Conservation (phyloP, 1,284 basidiomycete genomes). For the Earliella scabrosa region DNA sequence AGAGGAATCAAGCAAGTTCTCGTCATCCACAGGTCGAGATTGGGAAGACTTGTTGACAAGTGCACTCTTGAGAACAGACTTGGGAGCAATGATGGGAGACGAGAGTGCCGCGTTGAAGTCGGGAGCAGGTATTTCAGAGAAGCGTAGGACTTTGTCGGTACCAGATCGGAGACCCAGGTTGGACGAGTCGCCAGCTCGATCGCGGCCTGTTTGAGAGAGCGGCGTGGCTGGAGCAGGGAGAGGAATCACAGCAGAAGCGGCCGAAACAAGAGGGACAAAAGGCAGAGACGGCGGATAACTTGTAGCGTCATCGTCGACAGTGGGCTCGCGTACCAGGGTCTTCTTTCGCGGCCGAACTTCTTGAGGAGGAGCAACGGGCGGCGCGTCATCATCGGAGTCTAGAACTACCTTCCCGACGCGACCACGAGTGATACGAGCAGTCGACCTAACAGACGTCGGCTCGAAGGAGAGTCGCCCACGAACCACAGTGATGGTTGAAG, state of each 20-base stretch:
- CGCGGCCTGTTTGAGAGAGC: background rate
- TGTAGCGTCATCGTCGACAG: slow-evolving; percentile 1
- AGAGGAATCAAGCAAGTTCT: background rate
- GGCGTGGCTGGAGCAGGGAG: background rate
- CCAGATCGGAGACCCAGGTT: background rate
- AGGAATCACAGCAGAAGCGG: background rate
- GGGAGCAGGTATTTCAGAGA: slow-evolving; percentile 19
- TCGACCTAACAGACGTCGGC: background rate
- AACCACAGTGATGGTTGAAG: slow-evolving; percentile 2
- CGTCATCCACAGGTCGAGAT: background rate
- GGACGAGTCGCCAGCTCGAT: background rate
- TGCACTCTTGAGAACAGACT: slow-evolving; percentile 18
- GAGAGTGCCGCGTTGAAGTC: slow-evolving; percentile 20
- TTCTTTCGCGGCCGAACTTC: slow-evolving; percentile 2
- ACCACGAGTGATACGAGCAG: slow-evolving; percentile 12
- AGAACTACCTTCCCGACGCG: slow-evolving; percentile 10
- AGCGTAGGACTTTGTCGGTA: slow-evolving; percentile 8
- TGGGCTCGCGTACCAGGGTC: slow-evolving; percentile 1
- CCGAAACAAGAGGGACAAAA: background rate
- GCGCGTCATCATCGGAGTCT: slow-evolving; percentile 22
- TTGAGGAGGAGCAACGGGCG: background rate
- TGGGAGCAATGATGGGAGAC: slow-evolving; percentile 12
- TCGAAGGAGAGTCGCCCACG: slow-evolving; percentile 22
- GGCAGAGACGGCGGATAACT: background rate
- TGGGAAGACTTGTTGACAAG: background rate